phyloP scores from a whole-genome alignment of 345 rosid genomes.

The Rubroshorea leprosula region DNA sequence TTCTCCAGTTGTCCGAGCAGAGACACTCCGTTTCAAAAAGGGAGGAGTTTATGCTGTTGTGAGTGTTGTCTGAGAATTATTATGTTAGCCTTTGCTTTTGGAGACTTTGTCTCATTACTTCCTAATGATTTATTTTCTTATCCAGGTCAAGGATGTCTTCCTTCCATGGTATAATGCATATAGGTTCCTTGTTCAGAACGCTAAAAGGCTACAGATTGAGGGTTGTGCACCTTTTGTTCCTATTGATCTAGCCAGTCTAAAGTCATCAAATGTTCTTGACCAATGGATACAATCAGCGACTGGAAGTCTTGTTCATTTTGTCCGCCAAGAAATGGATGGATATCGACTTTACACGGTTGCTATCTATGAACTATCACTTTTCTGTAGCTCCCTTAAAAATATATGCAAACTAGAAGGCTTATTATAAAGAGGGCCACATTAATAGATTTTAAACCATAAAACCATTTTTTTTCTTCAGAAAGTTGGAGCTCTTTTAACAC shows the following conservation, averaged over 20 bases:
- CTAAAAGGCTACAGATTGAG: constrained; percentile 91
- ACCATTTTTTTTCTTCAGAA: no score
- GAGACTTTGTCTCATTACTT: constrained; percentile 4
- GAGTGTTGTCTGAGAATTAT: constrained; percentile 33
- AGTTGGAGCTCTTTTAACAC: no score
- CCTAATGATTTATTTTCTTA: constrained; percentile 12
- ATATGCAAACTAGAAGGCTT: neutral
- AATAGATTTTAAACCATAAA: neutral
- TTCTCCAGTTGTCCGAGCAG: constrained; percentile 99
- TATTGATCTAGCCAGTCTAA: constrained; percentile 44
- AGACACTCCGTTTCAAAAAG: constrained; percentile 85
- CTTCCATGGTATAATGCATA: constrained; percentile 99
- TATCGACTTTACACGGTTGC: constrained; percentile 93
- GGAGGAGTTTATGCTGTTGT: constrained; percentile 93
- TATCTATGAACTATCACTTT: constrained; percentile 6
- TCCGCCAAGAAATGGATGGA: constrained; percentile 82
- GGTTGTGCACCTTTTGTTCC: constrained; percentile 75
- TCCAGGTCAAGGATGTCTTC: constrained; percentile 94
- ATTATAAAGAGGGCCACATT: no score
- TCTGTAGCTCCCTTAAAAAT: no score
- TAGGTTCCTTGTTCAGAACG: constrained; percentile 96
- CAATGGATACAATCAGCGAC: constrained; percentile 99
- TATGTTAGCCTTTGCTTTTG: constrained; percentile 5
- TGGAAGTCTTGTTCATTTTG: constrained; percentile 94
- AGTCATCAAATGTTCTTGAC: constrained; percentile 85